Evolutionary conservation across 1,284 basidiomycete species (phyloP).

Genomic region (Exobasidium cylindrosporum): DNA sequence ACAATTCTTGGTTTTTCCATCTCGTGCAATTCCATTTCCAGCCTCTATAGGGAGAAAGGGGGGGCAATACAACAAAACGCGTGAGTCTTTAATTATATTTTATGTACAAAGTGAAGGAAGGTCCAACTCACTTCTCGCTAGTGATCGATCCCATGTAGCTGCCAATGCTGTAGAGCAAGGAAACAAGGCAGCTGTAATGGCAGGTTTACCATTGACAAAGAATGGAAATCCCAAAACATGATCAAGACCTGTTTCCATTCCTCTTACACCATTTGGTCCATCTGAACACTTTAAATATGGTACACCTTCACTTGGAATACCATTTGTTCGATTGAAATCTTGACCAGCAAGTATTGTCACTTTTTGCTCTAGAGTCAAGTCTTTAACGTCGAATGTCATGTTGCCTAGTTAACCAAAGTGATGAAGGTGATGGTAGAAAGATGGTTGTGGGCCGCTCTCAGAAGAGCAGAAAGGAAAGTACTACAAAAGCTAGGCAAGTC

Average conservation of each 20-base stretch:
- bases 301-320: neutral
- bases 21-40: neutral
- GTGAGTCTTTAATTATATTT: no score
- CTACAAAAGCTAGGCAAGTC: no score
- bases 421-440: no score
- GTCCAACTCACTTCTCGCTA: no score
- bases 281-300: constrained; percentile 12
- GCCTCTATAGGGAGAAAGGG: neutral
- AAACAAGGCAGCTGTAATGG: neutral
- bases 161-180: constrained; percentile 11
- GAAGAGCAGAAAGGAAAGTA: no score
- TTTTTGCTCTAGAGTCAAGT: constrained; percentile 12
- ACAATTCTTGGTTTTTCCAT: neutral
- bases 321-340: neutral
- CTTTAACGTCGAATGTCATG: no score
- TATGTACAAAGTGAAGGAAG: no score
- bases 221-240: neutral
- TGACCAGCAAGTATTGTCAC: neutral
- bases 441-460: no score
- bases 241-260: neutral
- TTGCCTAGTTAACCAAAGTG: no score
- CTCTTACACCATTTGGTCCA: constrained; percentile 8
- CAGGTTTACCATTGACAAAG: constrained; percentile 2
- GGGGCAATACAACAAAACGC: no score
- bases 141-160: constrained; percentile 2